Base-by-base conservation (phyloP, 2,329 filamentous ascomycete genomes). In the Delphinella strobiligena region DNA sequence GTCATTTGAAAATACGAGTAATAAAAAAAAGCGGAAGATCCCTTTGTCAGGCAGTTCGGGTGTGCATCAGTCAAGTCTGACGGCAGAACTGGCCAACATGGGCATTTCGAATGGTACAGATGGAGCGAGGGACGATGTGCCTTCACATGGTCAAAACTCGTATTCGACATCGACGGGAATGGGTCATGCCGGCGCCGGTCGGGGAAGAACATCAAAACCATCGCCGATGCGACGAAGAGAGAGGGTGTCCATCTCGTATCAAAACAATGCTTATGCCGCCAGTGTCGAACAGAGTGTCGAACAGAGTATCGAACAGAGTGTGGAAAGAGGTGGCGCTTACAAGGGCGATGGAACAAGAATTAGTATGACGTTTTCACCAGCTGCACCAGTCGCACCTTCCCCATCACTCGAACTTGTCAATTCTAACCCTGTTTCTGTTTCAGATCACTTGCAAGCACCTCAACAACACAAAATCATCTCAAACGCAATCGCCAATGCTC, bases 1-100 rank as follows among this genome's bases (percentile, higher is more conserved):
- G 60, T 91, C 86, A 5, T 93, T 95, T 53, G 91, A 98, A 61
- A 96, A 96, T 54, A 93, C 86, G 27, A 96, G 94, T 60, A 98
- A 98, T 59, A 98, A 98, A 64, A 98, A 96, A 68, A 96, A 98
- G 62, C 76, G 91, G 50, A 98, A 98, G 64, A 96, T 98, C 29
- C 91, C 91, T 0, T 87, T 87, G 0, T 86, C 85, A 8, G 82
- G 84, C 14, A 82, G 84, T 51, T 69, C 78, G 11, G 74, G 65
- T 40, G 62, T 68, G 46, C 73, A 77, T 53, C 68, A 77, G 47
- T 67, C 68, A 47, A 64, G 67, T 41, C 60, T 82, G 37, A 76
- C 75, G 12, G 69, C 74, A 19, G 78, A 82, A 48, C 67, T 82
- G 59, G 72, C 76, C 31, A 74, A 68, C 50, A 72, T 81, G 69